Percentiles rank a stretch among this genome's conserved stretches.
Evolutionary conservation across 192 early-diverging fungal species (phyloP).

Genomic region (Oehlia diaphana): DNA sequence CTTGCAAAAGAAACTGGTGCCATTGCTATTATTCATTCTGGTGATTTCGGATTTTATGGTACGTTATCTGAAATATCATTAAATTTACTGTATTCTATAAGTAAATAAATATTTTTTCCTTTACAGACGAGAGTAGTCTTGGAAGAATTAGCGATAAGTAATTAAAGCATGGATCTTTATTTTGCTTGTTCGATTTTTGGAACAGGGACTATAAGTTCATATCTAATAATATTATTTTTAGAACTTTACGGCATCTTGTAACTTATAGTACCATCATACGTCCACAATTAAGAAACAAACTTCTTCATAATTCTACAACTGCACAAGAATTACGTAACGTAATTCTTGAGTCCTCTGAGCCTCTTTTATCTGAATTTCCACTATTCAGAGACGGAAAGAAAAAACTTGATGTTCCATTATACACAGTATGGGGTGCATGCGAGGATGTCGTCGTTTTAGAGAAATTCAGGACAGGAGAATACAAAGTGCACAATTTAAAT

Average conservation of each 20-base stretch:
- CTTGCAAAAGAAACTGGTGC: conserved; percentile 57
- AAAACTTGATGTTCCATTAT: conserved; percentile 53
- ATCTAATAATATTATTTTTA: conserved; percentile 26
- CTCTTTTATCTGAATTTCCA: conserved; percentile 57
- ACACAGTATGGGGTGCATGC: conserved; percentile 63
- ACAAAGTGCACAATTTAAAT: conserved; percentile 48
- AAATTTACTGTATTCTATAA: neutral
- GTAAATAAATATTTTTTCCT: neutral
- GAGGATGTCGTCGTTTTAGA: conserved; percentile 62
- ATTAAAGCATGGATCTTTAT: neutral
- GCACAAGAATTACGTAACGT: conserved; percentile 43
- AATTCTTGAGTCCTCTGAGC: conserved; percentile 39
- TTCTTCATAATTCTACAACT: conserved; percentile 38
- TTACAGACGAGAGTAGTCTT: neutral
- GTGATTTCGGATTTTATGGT: conserved; percentile 68
- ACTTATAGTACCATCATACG: conserved; percentile 59
- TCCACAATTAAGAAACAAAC: conserved; percentile 39
- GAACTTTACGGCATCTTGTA: conserved; percentile 56
- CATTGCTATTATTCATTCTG: conserved; percentile 55
- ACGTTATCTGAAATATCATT: neutral
- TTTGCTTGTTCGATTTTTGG: neutral
- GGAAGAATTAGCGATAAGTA: neutral
- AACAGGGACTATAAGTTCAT: neutral
- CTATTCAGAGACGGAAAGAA: conserved; percentile 44
- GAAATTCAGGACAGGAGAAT: conserved; percentile 51